phyloP scores from a whole-genome alignment of 2,329 filamentous ascomycete species.

The Aspergillus chevalieri region DNA sequence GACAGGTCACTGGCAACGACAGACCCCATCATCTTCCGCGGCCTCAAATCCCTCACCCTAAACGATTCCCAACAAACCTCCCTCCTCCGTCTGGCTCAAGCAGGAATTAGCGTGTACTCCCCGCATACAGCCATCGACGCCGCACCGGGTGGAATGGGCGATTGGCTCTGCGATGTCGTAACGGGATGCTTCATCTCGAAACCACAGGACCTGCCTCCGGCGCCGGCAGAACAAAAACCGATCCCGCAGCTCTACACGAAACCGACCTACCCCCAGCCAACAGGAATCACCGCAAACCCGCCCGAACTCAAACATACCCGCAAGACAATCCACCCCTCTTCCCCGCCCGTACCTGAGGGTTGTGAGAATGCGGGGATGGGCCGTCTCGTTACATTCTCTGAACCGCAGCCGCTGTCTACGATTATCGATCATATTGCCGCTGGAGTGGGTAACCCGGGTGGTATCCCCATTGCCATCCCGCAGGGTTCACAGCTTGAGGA shows the following conservation, averaged over 20 bases:
- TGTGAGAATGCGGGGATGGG: conserved; percentile 55
- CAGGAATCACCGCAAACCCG: conserved; percentile 23
- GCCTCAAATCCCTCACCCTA: conserved; percentile 80
- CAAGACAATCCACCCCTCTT: conserved; percentile 48
- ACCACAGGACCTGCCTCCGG: conserved; percentile 1
- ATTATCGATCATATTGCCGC: conserved; percentile 58
- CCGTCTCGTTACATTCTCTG: conserved; percentile 51
- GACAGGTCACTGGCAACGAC: conserved; percentile 3
- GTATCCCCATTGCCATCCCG: conserved; percentile 58
- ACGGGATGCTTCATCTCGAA: conserved; percentile 43
- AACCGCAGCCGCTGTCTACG: conserved; percentile 47
- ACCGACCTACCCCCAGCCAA: conserved; percentile 33
- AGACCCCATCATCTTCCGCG: conserved; percentile 96
- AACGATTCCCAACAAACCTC: conserved; percentile 80
- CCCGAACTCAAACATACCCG: conserved; percentile 46
- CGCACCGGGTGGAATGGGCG: conserved; percentile 75
- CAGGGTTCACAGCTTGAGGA: conserved; percentile 51
- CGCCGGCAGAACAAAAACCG: conserved; percentile 7
- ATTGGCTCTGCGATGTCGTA: conserved; percentile 88
- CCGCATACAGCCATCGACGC: conserved; percentile 94
- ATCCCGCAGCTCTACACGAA: conserved; percentile 32
- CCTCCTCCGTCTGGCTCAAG: conserved; percentile 71
- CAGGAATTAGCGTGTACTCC: conserved; percentile 90
- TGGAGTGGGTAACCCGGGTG: conserved; percentile 61
- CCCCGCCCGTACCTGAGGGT: conserved; percentile 27